A percentile compares a stretch with the other conserved stretches of the same genome.
phyloP scores from a whole-genome alignment of 164 flowering plant species.

The Houttuynia cordata region DNA sequence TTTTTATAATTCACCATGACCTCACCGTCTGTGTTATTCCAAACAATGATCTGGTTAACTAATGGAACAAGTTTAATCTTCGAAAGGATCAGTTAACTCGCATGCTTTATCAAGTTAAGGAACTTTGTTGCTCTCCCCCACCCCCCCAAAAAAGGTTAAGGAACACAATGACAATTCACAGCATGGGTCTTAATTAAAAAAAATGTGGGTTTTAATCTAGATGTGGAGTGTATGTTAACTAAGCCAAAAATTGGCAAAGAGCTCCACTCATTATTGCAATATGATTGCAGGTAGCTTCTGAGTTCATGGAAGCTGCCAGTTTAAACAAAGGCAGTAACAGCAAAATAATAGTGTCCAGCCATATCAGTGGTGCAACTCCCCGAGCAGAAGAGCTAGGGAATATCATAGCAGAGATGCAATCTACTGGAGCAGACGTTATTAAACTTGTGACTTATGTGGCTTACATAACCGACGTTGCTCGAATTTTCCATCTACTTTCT shows the following conservation, averaged over 20 bases:
- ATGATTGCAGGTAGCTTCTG: slow-evolving; percentile 58
- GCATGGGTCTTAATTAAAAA: too few relatives aligned
- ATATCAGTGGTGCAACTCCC: slow-evolving; percentile 75
- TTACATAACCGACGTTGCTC: slow-evolving; percentile 78
- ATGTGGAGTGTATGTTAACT: too few relatives aligned
- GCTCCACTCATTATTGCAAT: not conserved
- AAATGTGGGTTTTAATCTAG: too few relatives aligned
- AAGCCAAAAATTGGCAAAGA: not conserved
- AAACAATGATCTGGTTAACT: too few relatives aligned
- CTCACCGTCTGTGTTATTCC: too few relatives aligned
- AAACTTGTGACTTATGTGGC: slow-evolving; percentile 88
- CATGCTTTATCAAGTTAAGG: too few relatives aligned
- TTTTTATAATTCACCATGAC: not conserved
- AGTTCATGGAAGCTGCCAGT: slow-evolving; percentile 42
- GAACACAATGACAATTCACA: too few relatives aligned
- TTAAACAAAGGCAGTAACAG: slow-evolving; percentile 53
- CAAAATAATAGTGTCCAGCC: slow-evolving; percentile 83
- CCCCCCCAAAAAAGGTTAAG: too few relatives aligned
- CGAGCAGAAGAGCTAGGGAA: slow-evolving; percentile 68
- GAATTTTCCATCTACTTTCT: slow-evolving; percentile 66
- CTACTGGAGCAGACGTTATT: slow-evolving; percentile 92
- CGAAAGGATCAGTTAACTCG: too few relatives aligned
- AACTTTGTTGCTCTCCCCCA: too few relatives aligned
- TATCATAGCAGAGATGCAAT: slow-evolving; percentile 73
- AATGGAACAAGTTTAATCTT: too few relatives aligned